phyloP scores from a whole-genome alignment of 768 basidiomycete species.

The Tulasnella calospora region DNA sequence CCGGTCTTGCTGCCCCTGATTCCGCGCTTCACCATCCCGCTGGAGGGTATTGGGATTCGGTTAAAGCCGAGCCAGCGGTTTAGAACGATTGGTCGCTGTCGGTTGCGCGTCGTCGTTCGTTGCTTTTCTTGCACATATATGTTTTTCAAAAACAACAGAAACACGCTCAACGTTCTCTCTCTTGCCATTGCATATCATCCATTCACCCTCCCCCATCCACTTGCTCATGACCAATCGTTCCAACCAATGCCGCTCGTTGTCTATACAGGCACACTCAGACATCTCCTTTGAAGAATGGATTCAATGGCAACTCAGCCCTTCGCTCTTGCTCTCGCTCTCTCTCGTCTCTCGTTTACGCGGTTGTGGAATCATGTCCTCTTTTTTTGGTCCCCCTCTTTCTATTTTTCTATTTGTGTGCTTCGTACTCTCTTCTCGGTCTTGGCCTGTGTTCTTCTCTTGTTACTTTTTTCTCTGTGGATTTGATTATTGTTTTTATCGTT shows the following conservation, averaged over 20 bases:
- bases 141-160: not conserved
- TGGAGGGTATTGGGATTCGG: not conserved
- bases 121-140: not conserved
- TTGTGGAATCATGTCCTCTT: not conserved
- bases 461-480: not conserved
- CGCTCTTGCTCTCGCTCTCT: not conserved
- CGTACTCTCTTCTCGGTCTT: not conserved
- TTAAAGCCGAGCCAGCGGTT: constrained; percentile 1
- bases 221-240: constrained; percentile 1
- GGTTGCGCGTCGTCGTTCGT: too few species aligned
- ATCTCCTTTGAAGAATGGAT: not conserved
- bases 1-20: not conserved
- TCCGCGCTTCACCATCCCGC: not conserved
- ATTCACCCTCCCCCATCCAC: not conserved
- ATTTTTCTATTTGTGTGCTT: constrained; percentile 3
- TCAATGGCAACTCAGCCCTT: not conserved
- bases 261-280: constrained; percentile 2
- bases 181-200: not conserved
- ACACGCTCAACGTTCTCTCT: not conserved
- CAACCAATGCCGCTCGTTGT: not conserved
- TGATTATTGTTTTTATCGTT: constrained; percentile 11
- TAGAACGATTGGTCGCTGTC: not conserved
- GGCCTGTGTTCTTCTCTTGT: not conserved
- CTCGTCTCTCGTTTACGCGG: constrained; percentile 8
- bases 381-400: not conserved